These are phyloP conservation scores for Solanum chacoense DNA, from an alignment of 305 asterid genomes.

Conservation along the genomic window DNA sequence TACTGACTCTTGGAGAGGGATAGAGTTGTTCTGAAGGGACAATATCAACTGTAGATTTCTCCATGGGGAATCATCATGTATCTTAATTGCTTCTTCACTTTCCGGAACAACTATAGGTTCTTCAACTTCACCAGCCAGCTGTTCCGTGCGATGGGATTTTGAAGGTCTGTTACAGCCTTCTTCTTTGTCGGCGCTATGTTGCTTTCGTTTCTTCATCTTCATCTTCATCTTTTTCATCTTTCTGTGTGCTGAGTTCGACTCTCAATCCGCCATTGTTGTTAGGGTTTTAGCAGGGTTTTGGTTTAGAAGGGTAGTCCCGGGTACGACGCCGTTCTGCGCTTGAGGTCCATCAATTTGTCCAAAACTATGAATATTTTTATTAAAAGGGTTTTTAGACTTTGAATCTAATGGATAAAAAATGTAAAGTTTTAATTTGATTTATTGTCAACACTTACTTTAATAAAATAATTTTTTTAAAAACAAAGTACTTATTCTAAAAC, in stretches of 20 bases:
- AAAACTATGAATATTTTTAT: neutral
- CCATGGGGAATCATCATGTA: slow-evolving; percentile 41
- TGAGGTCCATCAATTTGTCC: neutral
- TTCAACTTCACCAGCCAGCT: neutral
- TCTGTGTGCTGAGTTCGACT: neutral
- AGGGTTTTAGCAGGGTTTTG: slow-evolving; percentile 2
- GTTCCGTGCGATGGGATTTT: slow-evolving; percentile 25
- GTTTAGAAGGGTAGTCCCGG: neutral
- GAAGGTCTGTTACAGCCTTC: slow-evolving; percentile 8
- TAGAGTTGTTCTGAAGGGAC: slow-evolving; percentile 40
- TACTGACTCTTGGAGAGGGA: slow-evolving; percentile 33
- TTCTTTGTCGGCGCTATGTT: slow-evolving; percentile 5
- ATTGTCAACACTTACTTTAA: neutral
- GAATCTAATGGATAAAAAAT: neutral
- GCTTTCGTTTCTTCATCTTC: slow-evolving; percentile 49
- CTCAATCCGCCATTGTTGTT: slow-evolving; percentile 19
- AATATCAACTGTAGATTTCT: slow-evolving; percentile 49
- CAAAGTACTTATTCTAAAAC: neutral
- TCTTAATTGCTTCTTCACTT: slow-evolving; percentile 8
- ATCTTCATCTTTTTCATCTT: slow-evolving; percentile 10
- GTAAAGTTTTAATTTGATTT: neutral
- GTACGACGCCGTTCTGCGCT: neutral
- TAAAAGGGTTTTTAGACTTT: neutral
- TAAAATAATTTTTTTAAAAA: neutral
- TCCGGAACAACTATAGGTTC: slow-evolving; percentile 1